phyloP scores from a whole-genome alignment of 768 basidiomycete species.

The Pholiota molesta region DNA sequence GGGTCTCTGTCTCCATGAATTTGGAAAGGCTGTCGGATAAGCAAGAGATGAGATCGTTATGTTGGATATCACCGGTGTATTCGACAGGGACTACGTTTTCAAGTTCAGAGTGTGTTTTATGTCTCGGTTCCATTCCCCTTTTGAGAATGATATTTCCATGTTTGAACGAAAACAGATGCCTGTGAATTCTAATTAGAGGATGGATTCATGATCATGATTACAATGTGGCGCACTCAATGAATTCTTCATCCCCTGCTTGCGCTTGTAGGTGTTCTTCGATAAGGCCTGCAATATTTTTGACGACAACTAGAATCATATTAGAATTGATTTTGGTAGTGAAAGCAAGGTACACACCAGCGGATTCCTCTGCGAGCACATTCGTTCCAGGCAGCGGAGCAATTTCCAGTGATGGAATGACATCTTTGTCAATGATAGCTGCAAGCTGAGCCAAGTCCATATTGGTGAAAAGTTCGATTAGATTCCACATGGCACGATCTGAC shows the following conservation, averaged over 20 bases:
- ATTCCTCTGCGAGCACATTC: constrained; percentile 26
- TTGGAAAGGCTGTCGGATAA: constrained; percentile 45
- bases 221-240: constrained; percentile 28
- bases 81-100: constrained; percentile 58
- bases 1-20: constrained; percentile 32
- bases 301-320: constrained; percentile 45
- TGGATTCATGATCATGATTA: background rate
- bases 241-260: constrained; percentile 37
- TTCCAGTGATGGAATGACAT: constrained; percentile 48
- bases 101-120: constrained; percentile 27
- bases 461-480: constrained; percentile 65
- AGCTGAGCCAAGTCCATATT: constrained; percentile 70
- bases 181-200: constrained; percentile 15
- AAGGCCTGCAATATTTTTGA: constrained; percentile 40
- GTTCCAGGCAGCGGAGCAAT: constrained; percentile 39
- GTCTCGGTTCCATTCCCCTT: constrained; percentile 23
- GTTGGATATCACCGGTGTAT: constrained; percentile 40
- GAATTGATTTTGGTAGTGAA: background rate
- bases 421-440: constrained; percentile 56
- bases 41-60: constrained; percentile 62
- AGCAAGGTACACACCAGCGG: constrained; percentile 17
- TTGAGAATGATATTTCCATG: constrained; percentile 50
- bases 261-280: constrained; percentile 48
- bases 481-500: constrained; percentile 53
- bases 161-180: constrained; percentile 56